Evolutionary conservation across 2,329 filamentous ascomycete species (phyloP), one percentile per base, ranked within the genome.

Genomic region (Cladosporium colombiae): DNA sequence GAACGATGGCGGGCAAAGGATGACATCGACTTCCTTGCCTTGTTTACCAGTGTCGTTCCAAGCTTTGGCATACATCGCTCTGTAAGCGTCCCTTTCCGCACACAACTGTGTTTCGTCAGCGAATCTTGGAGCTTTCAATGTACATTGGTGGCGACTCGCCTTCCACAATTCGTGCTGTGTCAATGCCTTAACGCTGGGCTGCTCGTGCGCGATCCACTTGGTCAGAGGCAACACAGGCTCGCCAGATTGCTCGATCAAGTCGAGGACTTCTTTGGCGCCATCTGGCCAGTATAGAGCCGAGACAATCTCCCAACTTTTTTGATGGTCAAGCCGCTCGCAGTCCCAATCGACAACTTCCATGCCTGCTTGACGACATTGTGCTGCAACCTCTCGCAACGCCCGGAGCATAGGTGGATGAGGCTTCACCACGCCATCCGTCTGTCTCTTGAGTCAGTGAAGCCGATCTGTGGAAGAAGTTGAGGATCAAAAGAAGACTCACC

Each of bases 351-450:
- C 72, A 0, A 89, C 67, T 10, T 85, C 81, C 70, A 88, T 80
- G 1, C 83, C 84, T 0, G 81, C 62, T 10, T 76, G 79, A 0
- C 73, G 75, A 16, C 60, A 63, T 16, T 33, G 13, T 25, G 35
- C 50, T 56, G 50, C 60, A 21, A 63, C 60, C n/a, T 55, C 49
- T 49, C 77, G 71, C 18, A 89, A 77, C 0, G 86, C 88, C 5
- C 88, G 81, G 0, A 80, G 77, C 3, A 91, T 82, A 0, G 89
- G 89, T 2, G 89, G 88, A 59, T 90, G 89, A 0, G 89, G 89
- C 5, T 77, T 81, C 6, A 90, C 88, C 59, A 88, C 80, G 10
- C 84, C 86, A 73, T 91, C 89, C 74, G 88, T 80, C 40, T 44
- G 40, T 44, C 18, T 44, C 40, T 44, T 10, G 40, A 8, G 40